Evolutionary conservation across 805 yeast species (phyloP), one percentile per base, ranked within the genome.

Genomic region (Zygoascus tannicola): DNA sequence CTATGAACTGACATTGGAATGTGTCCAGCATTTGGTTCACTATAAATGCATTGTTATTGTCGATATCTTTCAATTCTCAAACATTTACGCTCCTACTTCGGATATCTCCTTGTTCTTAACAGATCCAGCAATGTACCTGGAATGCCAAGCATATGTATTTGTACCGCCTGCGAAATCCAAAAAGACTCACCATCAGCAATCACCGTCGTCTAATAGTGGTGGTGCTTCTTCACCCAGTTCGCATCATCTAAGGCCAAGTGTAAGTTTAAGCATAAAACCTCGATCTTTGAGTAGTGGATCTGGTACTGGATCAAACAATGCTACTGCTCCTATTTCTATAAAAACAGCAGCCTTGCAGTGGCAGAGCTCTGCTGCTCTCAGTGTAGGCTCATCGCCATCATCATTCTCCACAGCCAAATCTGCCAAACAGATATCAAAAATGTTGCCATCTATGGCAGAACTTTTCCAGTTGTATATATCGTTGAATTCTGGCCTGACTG

Each of bases 11-110:
- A 85, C 95, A 2, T 76, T 79, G 44, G 87, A 84, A 56, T 88
- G 97, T 59, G 79, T 94, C 32, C 94, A 85, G 61, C 97, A 92
- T 64, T 68, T 92, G 43, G 74, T 88, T 67, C 94, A 90, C 61
- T 92, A 90, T 64, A 80, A 81, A 51, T 85, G 97, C 53, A 78
- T 92, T 23, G 75, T 81, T 12, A 71, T 88, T 7, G 69, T 85
- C 12, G 97, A 90, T 58, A 76, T 92, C 14, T 90, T 92, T 60
- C 97, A 88, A 58, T 92, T 88, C 59, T 68, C 80, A 38, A 90
- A 86, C 62, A 76, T 80, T 20, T 92, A 92, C 64, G 92, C 96
- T 0, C 85, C 95, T 19, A 85, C 97, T 0, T 80, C 92, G 30
- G 73, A 75, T 36, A 75, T 92, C 20, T 77, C 83, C 0, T 62